These are phyloP conservation scores for Heteromeles arbutifolia DNA, from an alignment of 306 rosid genomes.

Conservation along the genomic window DNA sequence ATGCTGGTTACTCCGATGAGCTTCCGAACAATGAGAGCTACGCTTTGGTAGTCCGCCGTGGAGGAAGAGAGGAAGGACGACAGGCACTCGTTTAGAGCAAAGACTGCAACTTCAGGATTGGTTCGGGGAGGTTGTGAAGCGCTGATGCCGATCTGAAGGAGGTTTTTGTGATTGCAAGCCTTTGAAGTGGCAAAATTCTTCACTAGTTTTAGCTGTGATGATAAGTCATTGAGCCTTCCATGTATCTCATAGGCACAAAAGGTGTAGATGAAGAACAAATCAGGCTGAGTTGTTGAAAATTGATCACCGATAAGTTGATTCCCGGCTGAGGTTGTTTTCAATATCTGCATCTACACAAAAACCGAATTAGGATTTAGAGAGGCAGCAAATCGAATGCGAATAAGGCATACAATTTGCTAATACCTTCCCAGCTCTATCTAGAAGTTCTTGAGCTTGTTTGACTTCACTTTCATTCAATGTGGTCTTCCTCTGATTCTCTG, in stretches of 20 bases:
- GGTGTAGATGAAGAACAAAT: conserved; percentile 59
- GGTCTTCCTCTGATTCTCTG: conserved; percentile 52
- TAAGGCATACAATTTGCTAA: neutral
- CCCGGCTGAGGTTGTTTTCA: conserved; percentile 52
- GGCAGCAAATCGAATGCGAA: neutral
- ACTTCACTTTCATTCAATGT: conserved; percentile 62
- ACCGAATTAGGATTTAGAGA: neutral
- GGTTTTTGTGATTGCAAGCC: conserved; percentile 59
- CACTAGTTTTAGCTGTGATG: conserved; percentile 50
- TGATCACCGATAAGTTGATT: conserved; percentile 32
- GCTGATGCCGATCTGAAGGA: conserved; percentile 70
- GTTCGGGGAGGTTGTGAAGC: conserved; percentile 62
- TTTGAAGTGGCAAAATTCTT: conserved; percentile 57
- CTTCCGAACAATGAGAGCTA: conserved; percentile 70
- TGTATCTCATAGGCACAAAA: conserved; percentile 62
- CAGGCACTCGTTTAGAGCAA: conserved; percentile 75
- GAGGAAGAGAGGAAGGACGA: conserved; percentile 67
- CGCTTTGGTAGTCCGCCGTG: conserved; percentile 54
- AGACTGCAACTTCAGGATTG: conserved; percentile 70
- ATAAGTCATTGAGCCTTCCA: conserved; percentile 69
- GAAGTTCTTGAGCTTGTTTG: conserved; percentile 54
- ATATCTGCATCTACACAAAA: conserved; percentile 51
- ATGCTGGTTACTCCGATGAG: conserved; percentile 60
- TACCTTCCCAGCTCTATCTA: conserved; percentile 91
- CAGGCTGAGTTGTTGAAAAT: conserved; percentile 41